Conservation (phyloP, 495 filamentous ascomycete species). For the Pyrenula aspistea region DNA sequence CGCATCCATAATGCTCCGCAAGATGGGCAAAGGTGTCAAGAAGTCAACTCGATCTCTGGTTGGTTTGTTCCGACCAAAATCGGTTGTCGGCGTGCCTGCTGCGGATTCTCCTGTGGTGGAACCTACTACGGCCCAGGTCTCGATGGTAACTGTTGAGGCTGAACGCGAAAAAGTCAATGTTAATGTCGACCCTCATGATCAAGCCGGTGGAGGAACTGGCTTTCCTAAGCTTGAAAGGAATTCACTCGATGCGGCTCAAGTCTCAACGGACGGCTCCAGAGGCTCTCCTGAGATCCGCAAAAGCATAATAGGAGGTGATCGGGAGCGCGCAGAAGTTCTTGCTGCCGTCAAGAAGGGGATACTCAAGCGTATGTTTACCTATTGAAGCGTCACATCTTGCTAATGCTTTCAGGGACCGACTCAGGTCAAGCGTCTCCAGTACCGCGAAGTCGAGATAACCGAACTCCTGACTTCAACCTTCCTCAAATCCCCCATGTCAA, state of each 20-base stretch:
- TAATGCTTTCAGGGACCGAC: conserved; percentile 14
- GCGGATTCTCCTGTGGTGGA: conserved; percentile 51
- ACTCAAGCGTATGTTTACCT: conserved; percentile 65
- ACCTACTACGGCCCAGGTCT: conserved; percentile 65
- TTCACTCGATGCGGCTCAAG: conserved; percentile 49
- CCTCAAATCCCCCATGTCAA: conserved; percentile 44
- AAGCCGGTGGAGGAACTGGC: conserved; percentile 63
- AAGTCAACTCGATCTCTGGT: conserved; percentile 81
- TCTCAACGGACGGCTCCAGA: conserved; percentile 20
- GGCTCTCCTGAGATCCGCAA: conserved; percentile 47
- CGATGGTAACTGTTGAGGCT: conserved; percentile 91
- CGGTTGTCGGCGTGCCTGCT: conserved; percentile 62
- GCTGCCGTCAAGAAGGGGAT: conserved; percentile 89
- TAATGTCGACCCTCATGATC: conserved; percentile 56
- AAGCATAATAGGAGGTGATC: conserved; percentile 85
- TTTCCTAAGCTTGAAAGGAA: conserved; percentile 82
- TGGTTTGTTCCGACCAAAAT: conserved; percentile 91
- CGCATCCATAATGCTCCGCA: conserved; percentile 96
- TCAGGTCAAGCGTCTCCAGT: conserved; percentile 39
- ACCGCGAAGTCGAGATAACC: conserved; percentile 39
- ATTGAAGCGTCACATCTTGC: neutral
- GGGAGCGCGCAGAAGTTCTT: conserved; percentile 80
- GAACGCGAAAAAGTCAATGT: conserved; percentile 78
- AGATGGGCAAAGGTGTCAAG: conserved; percentile 98
- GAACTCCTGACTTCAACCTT: conserved; percentile 33